Base-by-base conservation (phyloP, 768 basidiomycete species). In the Panus rudis region DNA sequence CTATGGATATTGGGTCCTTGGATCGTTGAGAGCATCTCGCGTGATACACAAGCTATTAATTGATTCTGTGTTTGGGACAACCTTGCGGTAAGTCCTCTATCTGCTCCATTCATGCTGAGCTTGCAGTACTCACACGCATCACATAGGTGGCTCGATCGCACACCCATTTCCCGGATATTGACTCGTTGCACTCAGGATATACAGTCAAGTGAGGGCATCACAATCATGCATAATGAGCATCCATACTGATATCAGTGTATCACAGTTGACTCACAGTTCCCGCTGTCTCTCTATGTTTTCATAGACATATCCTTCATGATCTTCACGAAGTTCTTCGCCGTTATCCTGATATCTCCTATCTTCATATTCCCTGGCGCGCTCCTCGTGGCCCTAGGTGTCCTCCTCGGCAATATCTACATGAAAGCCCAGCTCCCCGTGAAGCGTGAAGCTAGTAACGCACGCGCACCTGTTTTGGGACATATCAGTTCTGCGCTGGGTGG, bases 161-260 rank as follows among this genome's bases (percentile, higher is more conserved):
- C 70, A 2, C 73, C 73, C 0, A 64, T 66, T 0, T 68, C 71
- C 7, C 74, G 82, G 3, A 73, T 86, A 37, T 73, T 82, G 26
- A 62, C 77, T 23, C 67, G 80, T 41, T 75, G 74, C 55, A 81
- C 80, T 3, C 73, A 79, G 42, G 81, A 83, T 54, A 78, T 82
- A 26, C 61, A 56, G 17, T 50, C 60, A 10, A 28, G 54, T 54
- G 33, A 37, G 26, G 6, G 19, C 23, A 30, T 17, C 7, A 16
- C 26, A n/a, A 5, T 26, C 13, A 6, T 28, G 6, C 7, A 16
- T 10, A 28, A 7, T 19, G 17, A 33, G 13, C 20, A 21, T 16
- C 10, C n/a, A 5, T 6, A 12, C n/a, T 33, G 22, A 39, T n/a
- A 31, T 38, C 14, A 30, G 23, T 20, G 21, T 23, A 35, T n/a